These are phyloP conservation scores for Rasamsonia emersonii DNA, from an alignment of 2,329 filamentous ascomycete genomes.

Conservation along the genomic window DNA sequence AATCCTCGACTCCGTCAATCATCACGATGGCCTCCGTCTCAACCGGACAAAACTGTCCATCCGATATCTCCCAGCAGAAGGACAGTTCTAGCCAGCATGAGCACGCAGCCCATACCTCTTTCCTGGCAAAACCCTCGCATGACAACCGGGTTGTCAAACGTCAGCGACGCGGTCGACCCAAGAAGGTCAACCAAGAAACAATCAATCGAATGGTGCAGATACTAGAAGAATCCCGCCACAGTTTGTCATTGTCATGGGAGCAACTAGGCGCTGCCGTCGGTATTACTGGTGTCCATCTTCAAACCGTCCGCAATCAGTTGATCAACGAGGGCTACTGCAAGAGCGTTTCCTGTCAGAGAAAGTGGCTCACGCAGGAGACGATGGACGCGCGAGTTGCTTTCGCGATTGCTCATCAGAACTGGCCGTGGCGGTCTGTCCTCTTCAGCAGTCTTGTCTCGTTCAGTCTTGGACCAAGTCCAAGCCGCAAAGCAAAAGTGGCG, in stretches of 20 bases:
- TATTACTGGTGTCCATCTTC: background rate
- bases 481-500: background rate
- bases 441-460: conserved; percentile 1
- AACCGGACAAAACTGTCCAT: too few species aligned
- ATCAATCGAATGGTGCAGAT: background rate
- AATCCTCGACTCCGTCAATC: too few species aligned
- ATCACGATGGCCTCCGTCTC: too few species aligned
- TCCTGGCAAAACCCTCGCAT: too few species aligned
- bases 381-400: background rate
- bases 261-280: background rate
- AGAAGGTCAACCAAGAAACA: conserved; percentile 1
- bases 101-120: too few species aligned
- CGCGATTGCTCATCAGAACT: background rate
- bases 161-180: background rate
- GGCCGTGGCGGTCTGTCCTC: background rate
- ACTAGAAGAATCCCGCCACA: background rate
- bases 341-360: background rate
- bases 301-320: conserved; percentile 1
- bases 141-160: too few species aligned
- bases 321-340: conserved; percentile 1
- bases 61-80: too few species aligned
- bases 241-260: background rate
- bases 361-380: background rate
- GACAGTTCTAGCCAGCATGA: too few species aligned
- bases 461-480: background rate